Conservation (phyloP, 1,284 basidiomycete genomes). For the Phellopilus nigrolimitatus region DNA sequence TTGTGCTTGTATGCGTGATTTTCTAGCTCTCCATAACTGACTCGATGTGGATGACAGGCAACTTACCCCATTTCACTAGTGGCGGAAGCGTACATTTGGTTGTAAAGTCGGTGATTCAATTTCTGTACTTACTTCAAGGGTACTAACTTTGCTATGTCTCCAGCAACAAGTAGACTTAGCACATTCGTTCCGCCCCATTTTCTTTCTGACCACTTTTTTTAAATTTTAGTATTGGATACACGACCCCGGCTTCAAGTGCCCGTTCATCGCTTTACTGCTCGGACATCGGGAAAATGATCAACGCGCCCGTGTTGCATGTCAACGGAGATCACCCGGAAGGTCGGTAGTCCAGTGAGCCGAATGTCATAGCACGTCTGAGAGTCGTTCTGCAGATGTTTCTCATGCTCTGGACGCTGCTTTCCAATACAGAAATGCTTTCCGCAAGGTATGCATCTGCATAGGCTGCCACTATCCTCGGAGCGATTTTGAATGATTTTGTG, state of each 20-base stretch:
- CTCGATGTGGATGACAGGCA: slow-evolving; percentile 43
- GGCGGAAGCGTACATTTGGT: slow-evolving; percentile 87
- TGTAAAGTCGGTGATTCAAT: slow-evolving; percentile 68
- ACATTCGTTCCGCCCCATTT: background rate
- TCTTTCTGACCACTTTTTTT: background rate
- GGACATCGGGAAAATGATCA: slow-evolving; percentile 87
- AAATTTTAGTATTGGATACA: slow-evolving; percentile 74
- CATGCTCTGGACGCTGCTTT: slow-evolving; percentile 77
- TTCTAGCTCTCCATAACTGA: slow-evolving; percentile 1
- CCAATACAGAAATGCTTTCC: slow-evolving; percentile 79
- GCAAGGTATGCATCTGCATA: slow-evolving; percentile 55
- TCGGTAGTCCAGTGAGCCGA: slow-evolving; percentile 28
- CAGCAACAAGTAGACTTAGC: slow-evolving; percentile 49
- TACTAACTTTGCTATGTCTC: slow-evolving; percentile 11
- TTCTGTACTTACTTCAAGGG: background rate
- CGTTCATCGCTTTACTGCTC: slow-evolving; percentile 86
- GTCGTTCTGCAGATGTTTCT: slow-evolving; percentile 55
- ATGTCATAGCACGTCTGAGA: slow-evolving; percentile 6
- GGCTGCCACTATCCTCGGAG: too few relatives aligned
- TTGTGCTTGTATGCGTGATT: slow-evolving; percentile 26
- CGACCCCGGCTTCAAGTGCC: slow-evolving; percentile 77
- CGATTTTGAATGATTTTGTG: slow-evolving; percentile 22
- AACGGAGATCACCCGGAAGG: slow-evolving; percentile 90
- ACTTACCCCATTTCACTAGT: slow-evolving; percentile 83
- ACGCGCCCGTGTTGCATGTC: slow-evolving; percentile 85